Percentiles rank a stretch among this genome's conserved stretches.
These are phyloP conservation scores for Piloderma croceum DNA, from an alignment of 768 basidiomycete genomes.

Conservation along the genomic window DNA sequence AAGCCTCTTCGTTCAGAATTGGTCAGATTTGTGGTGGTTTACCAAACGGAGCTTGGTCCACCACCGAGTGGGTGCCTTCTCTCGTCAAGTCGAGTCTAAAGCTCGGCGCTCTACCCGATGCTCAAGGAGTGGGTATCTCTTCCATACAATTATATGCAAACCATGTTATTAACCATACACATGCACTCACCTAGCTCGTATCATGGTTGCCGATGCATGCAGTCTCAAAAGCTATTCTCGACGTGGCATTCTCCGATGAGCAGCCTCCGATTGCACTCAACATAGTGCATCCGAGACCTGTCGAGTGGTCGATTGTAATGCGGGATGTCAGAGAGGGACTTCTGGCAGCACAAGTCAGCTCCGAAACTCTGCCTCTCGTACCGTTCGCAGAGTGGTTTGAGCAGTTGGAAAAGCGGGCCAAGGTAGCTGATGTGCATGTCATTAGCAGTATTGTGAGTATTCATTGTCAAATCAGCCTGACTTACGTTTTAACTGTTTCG, in stretches of 20 bases:
- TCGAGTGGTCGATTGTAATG: conserved; percentile 26
- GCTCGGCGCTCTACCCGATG: conserved; percentile 26
- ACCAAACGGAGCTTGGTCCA: conserved; percentile 32
- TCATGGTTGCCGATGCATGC: conserved; percentile 35
- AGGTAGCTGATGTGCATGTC: conserved; percentile 19
- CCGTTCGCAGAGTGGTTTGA: conserved; percentile 27
- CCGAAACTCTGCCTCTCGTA: conserved; percentile 16
- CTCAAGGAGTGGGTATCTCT: conserved; percentile 20
- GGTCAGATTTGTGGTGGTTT: conserved; percentile 32
- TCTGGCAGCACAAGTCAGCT: conserved; percentile 10
- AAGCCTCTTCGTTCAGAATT: conserved; percentile 14
- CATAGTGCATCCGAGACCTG: conserved; percentile 32
- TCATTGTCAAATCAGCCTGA: neutral
- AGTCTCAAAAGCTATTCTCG: conserved; percentile 27
- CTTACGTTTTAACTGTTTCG: neutral
- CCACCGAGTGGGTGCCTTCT: conserved; percentile 31
- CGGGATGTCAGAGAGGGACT: conserved; percentile 16
- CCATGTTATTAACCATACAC: neutral
- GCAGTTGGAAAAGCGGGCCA: conserved; percentile 19
- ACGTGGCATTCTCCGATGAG: conserved; percentile 23
- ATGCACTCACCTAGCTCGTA: conserved; percentile 13
- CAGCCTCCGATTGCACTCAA: conserved; percentile 24
- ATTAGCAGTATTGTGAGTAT: conserved; percentile 28
- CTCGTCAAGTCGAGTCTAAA: conserved; percentile 30
- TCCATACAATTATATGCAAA: neutral